Percentiles rank a stretch among this genome's conserved stretches.
Evolutionary conservation across 2,329 filamentous ascomycete species (phyloP).

Genomic region (Venturia asperata): DNA sequence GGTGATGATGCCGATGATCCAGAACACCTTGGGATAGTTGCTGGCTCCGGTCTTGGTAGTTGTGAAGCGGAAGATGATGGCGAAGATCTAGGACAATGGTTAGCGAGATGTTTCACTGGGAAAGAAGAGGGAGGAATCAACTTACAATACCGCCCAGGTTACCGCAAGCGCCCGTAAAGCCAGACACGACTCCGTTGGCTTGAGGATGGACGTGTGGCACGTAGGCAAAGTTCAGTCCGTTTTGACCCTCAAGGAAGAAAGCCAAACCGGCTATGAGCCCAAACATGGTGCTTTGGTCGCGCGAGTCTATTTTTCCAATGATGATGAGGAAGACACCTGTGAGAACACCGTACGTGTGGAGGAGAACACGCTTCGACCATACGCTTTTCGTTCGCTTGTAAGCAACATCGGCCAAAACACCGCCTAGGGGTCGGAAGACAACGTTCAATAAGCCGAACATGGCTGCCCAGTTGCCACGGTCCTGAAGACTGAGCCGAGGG

Average conservation of each 20-base stretch:
- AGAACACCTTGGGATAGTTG: slow-evolving; percentile 61
- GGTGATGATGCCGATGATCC: slow-evolving; percentile 74
- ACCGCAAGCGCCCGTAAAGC: slow-evolving; percentile 69
- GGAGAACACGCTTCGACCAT: slow-evolving; percentile 58
- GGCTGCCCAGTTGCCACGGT: slow-evolving; percentile 55
- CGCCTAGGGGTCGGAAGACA: slow-evolving; percentile 59
- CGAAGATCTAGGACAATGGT: slow-evolving; percentile 49
- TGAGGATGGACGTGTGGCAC: slow-evolving; percentile 79
- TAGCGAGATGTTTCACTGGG: neutral
- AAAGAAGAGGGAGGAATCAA: neutral
- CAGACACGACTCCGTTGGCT: slow-evolving; percentile 72
- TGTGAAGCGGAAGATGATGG: slow-evolving; percentile 73
- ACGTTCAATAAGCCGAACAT: slow-evolving; percentile 70
- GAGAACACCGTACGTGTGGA: slow-evolving; percentile 50
- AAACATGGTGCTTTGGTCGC: slow-evolving; percentile 58
- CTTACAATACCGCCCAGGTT: slow-evolving; percentile 69
- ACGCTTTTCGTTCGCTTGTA: slow-evolving; percentile 46
- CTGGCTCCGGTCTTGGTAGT: slow-evolving; percentile 42
- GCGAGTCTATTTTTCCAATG: slow-evolving; percentile 57
- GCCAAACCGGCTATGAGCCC: slow-evolving; percentile 71
- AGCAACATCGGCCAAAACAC: slow-evolving; percentile 50
- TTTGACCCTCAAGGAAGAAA: slow-evolving; percentile 76
- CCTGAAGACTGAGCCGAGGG: slow-evolving; percentile 46
- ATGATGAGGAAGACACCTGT: slow-evolving; percentile 54
- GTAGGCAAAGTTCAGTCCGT: slow-evolving; percentile 79